Conservation (phyloP, 2,329 filamentous ascomycete genomes). For the Dactylellina cionopaga region DNA sequence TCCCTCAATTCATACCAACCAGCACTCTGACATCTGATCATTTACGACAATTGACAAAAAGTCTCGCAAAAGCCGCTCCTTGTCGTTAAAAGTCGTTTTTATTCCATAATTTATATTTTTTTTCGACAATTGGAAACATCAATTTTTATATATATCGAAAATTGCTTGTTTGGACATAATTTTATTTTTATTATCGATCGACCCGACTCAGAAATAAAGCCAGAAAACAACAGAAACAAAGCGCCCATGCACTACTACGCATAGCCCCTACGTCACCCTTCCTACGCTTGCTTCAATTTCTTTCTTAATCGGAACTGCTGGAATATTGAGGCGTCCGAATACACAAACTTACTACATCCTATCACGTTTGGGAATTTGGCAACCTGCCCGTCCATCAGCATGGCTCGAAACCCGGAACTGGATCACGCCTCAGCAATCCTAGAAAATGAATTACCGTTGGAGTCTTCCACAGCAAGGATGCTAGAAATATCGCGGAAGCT, state of each 20-base stretch:
- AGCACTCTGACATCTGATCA: slow-evolving; percentile 45
- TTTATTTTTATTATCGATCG: too few relatives aligned
- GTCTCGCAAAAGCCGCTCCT: slow-evolving; percentile 3
- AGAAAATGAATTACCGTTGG: slow-evolving; percentile 17
- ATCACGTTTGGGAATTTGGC: not conserved
- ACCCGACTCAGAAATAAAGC: too few relatives aligned
- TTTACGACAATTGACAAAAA: slow-evolving; percentile 10
- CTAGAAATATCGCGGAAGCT: slow-evolving; percentile 33
- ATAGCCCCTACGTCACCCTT: too few relatives aligned
- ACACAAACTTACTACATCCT: too few relatives aligned
- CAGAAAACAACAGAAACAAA: too few relatives aligned
- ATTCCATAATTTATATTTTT: not conserved
- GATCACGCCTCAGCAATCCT: slow-evolving; percentile 1
- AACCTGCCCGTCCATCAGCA: not conserved
- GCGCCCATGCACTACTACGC: too few relatives aligned
- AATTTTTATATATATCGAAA: too few relatives aligned
- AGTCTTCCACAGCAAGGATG: slow-evolving; percentile 9
- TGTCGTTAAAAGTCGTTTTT: not conserved
- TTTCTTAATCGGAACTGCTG: too few relatives aligned
- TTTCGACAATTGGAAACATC: not conserved
- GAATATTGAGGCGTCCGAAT: too few relatives aligned
- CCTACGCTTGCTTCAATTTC: too few relatives aligned
- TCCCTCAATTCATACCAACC: slow-evolving; percentile 15
- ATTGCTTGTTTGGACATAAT: too few relatives aligned
- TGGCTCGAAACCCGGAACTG: slow-evolving; percentile 5